Evolutionary conservation across 2,329 filamentous ascomycete species (phyloP), one percentile per base, ranked within the genome.

Genomic region (Coniochaeta sp.): DNA sequence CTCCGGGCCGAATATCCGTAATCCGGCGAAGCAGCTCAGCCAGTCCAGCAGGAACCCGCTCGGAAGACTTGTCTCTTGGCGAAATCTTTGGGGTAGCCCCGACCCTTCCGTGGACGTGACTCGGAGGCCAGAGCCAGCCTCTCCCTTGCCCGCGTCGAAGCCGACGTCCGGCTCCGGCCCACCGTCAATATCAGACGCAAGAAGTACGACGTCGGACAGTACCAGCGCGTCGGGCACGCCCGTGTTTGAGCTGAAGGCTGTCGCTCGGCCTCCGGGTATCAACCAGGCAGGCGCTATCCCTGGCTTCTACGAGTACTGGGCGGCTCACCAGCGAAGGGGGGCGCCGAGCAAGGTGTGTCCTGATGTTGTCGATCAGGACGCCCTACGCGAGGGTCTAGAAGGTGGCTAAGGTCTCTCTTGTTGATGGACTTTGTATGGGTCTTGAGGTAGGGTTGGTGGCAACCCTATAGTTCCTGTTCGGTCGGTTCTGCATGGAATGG

Each of bases 251-350:
- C 22, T 65, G 62, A 55, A 34, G 63, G 73, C 75, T 12, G 58
- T 74, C 36, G 77, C 76, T 50, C 79, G 90, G 50, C 74, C 82
- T 4, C 83, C 89, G 1, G 90, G 90, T 0, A 91, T 95, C 69
- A 95, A 95, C 67, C 90, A 93, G 69, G 81, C 84, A 1, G 90
- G 90, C 0, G 80, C 85, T n/a, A 88, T 95, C 50, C 84, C 89
- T 0, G 90, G 90, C 0, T 89, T 93, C 64, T 79, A 84, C 28
- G 78, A 83, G 59, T 84, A 81, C 65, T 78, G 79, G 72, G 74
- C 77, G 2, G 73, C 77, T 1, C 76, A 73, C 68, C 82, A 74
- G 72, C 83, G 72, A 68, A 82, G 74, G 71, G 78, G 72, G 38
- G 75, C 83, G 1, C 81, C 84, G 2, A 78, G 80, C 38, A 81